Conservation (phyloP, 2,329 filamentous ascomycete species). For the Arthrobotrys pseudoclavata region DNA sequence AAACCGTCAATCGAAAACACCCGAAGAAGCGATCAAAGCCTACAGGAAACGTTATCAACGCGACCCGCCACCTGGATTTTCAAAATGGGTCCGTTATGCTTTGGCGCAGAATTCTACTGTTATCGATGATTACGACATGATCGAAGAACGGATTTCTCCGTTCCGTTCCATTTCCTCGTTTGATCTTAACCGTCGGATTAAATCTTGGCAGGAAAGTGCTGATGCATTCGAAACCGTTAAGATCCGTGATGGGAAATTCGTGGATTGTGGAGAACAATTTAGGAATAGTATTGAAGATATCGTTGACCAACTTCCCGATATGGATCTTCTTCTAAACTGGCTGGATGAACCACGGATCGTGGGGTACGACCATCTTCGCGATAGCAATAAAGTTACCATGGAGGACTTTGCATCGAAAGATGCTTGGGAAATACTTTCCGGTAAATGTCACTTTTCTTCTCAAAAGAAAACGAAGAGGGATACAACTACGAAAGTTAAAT, state of each 20-base stretch:
- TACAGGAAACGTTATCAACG: conserved; percentile 68
- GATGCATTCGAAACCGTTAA: conserved; percentile 56
- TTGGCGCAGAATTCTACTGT: conserved; percentile 66
- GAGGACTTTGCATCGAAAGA: conserved; percentile 64
- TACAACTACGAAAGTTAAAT: conserved; percentile 46
- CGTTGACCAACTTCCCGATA: conserved; percentile 61
- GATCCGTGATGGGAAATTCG: conserved; percentile 65
- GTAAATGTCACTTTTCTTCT: conserved; percentile 66
- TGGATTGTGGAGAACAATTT: conserved; percentile 31
- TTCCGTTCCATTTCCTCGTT: conserved; percentile 64
- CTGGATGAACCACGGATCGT: conserved; percentile 61
- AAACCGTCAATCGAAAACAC: conserved; percentile 34
- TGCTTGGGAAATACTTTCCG: conserved; percentile 67
- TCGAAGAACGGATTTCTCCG: conserved; percentile 67
- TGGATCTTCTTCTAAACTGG: conserved; percentile 63
- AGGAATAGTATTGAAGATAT: conserved; percentile 47
- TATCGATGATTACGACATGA: conserved; percentile 71
- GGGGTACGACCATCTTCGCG: conserved; percentile 66
- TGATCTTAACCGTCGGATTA: conserved; percentile 37
- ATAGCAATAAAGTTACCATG: conserved; percentile 65
- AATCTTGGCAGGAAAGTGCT: conserved; percentile 29
- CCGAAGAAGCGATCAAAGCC: conserved; percentile 46
- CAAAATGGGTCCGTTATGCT: conserved; percentile 69
- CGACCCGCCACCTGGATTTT: conserved; percentile 69
- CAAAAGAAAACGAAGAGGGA: not conserved